Base-by-base conservation (phyloP, 805 yeast genomes). In the Kodamaea jinghongensis region DNA sequence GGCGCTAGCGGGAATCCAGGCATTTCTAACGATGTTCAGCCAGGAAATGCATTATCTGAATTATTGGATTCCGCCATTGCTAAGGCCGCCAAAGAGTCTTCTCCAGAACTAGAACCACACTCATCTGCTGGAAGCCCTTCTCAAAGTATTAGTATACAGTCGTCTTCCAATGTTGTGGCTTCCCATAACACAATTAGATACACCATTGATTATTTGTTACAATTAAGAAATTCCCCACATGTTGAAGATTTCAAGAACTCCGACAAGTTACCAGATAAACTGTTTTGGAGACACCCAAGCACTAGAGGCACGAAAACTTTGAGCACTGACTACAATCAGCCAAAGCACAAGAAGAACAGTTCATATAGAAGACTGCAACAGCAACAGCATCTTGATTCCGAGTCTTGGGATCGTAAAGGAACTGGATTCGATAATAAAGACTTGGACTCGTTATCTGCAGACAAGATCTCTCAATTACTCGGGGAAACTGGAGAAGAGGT, bases 261-360 rank as follows among this genome's bases (percentile, higher is more conserved):
- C 5, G 52, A 61, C 10, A 45, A 55, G 20, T 60, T 76, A 45
- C 82, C 83, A 3, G 73, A 64, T 27, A 60, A 56, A 38, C 60
- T 67, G 12, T 79, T 78, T 48, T 79, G 80, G 75, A 66, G 75
- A 43, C 51, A 67, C 38, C 63, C 61, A 45, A 45, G 49, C 31
- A 37, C 48, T 37, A 28, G 34, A 12, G 26, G 29, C 17, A n/a
- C 26, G 14, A 34, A 38, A 17, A 33, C 31, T 25, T 39, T 39
- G 30, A 36, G 42, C 37, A 47, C 16, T n/a, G 35, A 27, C 31
- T 33, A 31, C 22, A 31, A 33, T 11, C 31, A 39, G 13, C 43
- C 35, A 40, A 48, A 39, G 56, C 53, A 40, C 35, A 43, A 46
- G 29, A 48, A 45, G 20, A 44, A 47, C 17, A 48, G 48, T 25